phyloP scores from a whole-genome alignment of 2,329 filamentous ascomycete genomes.

The Paracamarosporium sp. region DNA sequence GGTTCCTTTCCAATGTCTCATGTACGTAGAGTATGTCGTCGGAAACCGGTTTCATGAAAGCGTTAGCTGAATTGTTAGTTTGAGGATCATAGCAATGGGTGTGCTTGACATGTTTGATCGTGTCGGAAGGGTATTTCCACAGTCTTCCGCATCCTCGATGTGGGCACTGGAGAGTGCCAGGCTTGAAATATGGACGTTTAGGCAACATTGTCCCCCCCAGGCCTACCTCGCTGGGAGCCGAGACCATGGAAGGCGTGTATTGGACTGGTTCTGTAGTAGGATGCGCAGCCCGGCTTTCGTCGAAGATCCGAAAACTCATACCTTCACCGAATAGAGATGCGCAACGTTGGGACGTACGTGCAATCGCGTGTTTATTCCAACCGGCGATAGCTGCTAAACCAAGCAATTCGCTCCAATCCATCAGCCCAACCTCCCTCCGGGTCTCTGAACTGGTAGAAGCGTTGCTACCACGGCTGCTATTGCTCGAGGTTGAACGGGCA shows the following conservation, averaged over 20 bases:
- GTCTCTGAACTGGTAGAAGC: slow-evolving; percentile 18
- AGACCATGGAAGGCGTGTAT: slow-evolving; percentile 42
- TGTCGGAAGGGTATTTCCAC: too few species aligned
- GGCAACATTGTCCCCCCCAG: background rate
- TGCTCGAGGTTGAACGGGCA: slow-evolving; percentile 23
- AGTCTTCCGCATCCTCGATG: too few species aligned
- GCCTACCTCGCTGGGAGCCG: slow-evolving; percentile 12
- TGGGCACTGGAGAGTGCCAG: background rate
- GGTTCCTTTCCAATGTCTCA: background rate
- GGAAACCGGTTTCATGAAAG: background rate
- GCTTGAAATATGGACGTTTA: background rate
- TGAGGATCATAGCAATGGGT: too few species aligned
- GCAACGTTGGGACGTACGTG: slow-evolving; percentile 76
- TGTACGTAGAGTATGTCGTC: background rate
- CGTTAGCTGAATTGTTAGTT: too few species aligned
- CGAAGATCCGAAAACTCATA: slow-evolving; percentile 69
- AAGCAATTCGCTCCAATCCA: slow-evolving; percentile 85
- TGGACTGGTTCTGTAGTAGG: slow-evolving; percentile 36
- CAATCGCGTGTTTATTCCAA: slow-evolving; percentile 69
- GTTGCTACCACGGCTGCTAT: slow-evolving; percentile 13
- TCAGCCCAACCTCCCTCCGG: slow-evolving; percentile 23
- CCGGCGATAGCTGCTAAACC: slow-evolving; percentile 78
- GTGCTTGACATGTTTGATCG: too few species aligned
- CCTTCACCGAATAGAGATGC: slow-evolving; percentile 75
- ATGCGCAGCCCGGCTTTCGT: slow-evolving; percentile 45